Conservation (phyloP, 2,329 filamentous ascomycete species). For the Ceratocystis ficicola region DNA sequence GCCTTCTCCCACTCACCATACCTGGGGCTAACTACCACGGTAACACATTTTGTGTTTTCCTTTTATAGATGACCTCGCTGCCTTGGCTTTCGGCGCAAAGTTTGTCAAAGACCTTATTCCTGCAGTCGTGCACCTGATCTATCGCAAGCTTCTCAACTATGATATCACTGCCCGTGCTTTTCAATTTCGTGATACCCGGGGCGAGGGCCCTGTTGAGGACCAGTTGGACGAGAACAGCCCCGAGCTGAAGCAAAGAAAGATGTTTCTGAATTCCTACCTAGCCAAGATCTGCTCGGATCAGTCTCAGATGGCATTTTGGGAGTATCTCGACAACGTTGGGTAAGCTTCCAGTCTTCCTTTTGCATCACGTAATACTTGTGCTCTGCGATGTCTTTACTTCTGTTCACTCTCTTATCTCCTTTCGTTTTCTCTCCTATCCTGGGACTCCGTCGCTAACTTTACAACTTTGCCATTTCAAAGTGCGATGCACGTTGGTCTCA, state of each 20-base stretch:
- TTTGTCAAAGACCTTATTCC: slow-evolving; percentile 75
- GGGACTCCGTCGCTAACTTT: neutral
- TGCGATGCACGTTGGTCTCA: slow-evolving; percentile 71
- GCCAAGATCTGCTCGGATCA: slow-evolving; percentile 64
- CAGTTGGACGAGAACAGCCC: slow-evolving; percentile 55
- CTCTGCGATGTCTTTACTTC: neutral
- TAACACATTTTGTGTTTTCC: neutral
- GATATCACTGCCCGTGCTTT: slow-evolving; percentile 74
- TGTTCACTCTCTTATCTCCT: neutral
- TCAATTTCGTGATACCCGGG: slow-evolving; percentile 48
- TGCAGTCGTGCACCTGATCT: slow-evolving; percentile 71
- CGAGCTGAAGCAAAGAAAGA: slow-evolving; percentile 65
- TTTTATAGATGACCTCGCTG: slow-evolving; percentile 55
- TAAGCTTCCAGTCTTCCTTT: slow-evolving; percentile 30
- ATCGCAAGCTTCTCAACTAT: slow-evolving; percentile 66
- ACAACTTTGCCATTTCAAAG: slow-evolving; percentile 27
- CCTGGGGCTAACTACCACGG: neutral
- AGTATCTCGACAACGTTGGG: slow-evolving; percentile 74
- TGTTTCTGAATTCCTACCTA: slow-evolving; percentile 65
- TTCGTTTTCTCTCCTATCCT: neutral
- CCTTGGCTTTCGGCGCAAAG: slow-evolving; percentile 55
- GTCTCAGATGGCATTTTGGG: slow-evolving; percentile 65
- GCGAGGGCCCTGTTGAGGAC: slow-evolving; percentile 54
- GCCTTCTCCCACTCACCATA: neutral
- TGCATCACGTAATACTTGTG: neutral